A percentile compares a stretch with the other conserved stretches of the same genome.
phyloP scores from a whole-genome alignment of 352 stramenopile species.

The Blastocystis sp. region DNA sequence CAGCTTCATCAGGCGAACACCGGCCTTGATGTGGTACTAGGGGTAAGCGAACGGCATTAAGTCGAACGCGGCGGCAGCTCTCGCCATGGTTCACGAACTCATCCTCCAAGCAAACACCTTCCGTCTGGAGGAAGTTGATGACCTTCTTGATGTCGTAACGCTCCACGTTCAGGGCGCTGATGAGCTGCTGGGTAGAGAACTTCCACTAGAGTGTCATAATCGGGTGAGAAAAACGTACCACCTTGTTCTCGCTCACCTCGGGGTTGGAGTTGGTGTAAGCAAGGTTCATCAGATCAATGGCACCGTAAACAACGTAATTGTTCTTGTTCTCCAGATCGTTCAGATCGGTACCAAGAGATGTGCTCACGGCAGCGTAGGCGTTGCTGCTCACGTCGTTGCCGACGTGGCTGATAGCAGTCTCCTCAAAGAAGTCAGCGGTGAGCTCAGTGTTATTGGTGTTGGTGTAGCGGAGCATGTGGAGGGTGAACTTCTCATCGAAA shows the following conservation, averaged over 20 bases:
- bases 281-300: background rate
- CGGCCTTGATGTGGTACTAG: background rate
- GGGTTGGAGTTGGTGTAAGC: background rate
- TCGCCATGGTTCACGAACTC: background rate
- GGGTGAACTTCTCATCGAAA: background rate
- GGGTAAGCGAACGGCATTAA: background rate
- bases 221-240: background rate
- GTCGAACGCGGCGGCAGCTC: background rate
- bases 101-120: background rate
- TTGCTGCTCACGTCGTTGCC: no score
- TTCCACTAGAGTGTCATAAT: background rate
- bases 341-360: no score
- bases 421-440: no score
- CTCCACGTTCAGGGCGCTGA: background rate
- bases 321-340: background rate
- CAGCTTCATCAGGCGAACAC: background rate
- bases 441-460: background rate
- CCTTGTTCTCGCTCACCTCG: background rate
- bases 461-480: background rate
- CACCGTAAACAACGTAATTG: background rate
- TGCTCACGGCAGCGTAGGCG: no score
- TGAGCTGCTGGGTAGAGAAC: background rate
- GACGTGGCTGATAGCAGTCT: no score
- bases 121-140: background rate
- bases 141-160: background rate